These are phyloP conservation scores for Hypoxylon sp. DNA, from an alignment of 2,329 filamentous ascomycete species.

Conservation along the genomic window DNA sequence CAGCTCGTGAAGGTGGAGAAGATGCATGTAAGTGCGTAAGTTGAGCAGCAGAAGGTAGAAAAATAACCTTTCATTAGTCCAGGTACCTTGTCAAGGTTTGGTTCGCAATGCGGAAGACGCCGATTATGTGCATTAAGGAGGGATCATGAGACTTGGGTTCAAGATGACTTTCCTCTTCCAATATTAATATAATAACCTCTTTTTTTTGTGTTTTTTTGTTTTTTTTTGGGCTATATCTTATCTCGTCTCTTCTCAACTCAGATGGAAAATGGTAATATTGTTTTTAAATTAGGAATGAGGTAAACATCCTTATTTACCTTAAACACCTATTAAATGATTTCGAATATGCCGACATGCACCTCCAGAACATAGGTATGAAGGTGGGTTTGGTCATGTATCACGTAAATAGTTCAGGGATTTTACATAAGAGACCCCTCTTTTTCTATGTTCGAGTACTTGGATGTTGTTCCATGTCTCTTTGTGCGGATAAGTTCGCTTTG, in stretches of 20 bases:
- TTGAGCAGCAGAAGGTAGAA: conserved; percentile 2
- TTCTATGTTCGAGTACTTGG: conserved; percentile 22
- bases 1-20: conserved; percentile 13
- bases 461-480: conserved; percentile 12
- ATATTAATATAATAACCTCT: too few species aligned
- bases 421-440: conserved; percentile 28
- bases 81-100: conserved; percentile 17
- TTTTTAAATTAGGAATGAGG: too few species aligned
- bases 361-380: too few species aligned
- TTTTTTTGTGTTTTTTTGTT: too few species aligned
- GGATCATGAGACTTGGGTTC: conserved; percentile 36
- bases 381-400: not conserved
- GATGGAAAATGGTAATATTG: too few species aligned
- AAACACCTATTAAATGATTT: too few species aligned
- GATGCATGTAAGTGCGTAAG: conserved; percentile 7
- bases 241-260: too few species aligned
- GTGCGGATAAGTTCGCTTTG: too few species aligned
- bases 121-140: conserved; percentile 40
- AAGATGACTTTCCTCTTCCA: too few species aligned
- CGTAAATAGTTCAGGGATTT: conserved; percentile 7
- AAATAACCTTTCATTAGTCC: conserved; percentile 22
- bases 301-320: too few species aligned
- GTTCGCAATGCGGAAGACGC: conserved; percentile 30
- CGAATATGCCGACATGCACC: too few species aligned
- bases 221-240: too few species aligned